Conservation (phyloP, 345 rosid species). For the Trapa bicornis region DNA sequence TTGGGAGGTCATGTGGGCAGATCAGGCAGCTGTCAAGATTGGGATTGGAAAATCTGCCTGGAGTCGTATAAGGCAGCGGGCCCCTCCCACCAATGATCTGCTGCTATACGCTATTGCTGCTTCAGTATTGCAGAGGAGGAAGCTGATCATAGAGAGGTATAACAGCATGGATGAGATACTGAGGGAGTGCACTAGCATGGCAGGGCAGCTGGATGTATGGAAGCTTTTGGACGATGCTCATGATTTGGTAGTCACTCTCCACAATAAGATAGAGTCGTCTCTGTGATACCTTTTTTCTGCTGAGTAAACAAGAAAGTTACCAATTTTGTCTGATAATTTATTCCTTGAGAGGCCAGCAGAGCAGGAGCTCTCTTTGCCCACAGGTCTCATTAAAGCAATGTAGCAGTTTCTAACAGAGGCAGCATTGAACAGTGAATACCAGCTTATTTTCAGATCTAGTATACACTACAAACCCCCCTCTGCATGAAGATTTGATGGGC, state of each 20-base stretch:
- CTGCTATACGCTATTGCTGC: constrained; percentile 82
- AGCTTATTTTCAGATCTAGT: background rate
- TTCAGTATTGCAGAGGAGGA: constrained; percentile 81
- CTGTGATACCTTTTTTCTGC: constrained; percentile 11
- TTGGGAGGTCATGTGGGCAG: constrained; percentile 99
- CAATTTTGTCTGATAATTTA: background rate
- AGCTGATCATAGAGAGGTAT: constrained; percentile 75
- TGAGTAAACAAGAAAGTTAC: background rate
- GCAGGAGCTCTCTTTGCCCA: background rate
- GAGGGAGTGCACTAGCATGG: constrained; percentile 80
- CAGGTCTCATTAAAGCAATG: background rate
- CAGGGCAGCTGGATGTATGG: constrained; percentile 93
- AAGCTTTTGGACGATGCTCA: constrained; percentile 94
- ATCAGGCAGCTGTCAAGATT: constrained; percentile 85
- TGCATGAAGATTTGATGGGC: no score
- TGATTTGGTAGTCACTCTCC: constrained; percentile 66
- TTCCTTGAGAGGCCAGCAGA: background rate
- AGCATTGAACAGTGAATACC: background rate
- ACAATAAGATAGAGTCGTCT: constrained; percentile 54
- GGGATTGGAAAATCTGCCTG: constrained; percentile 79
- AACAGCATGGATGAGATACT: constrained; percentile 91
- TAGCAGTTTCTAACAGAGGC: background rate
- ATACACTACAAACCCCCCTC: no score
- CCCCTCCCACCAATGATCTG: constrained; percentile 86
- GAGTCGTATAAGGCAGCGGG: constrained; percentile 69